Base-by-base conservation (phyloP, 2,329 filamentous ascomycete species). In the Pseudonectria buxi region DNA sequence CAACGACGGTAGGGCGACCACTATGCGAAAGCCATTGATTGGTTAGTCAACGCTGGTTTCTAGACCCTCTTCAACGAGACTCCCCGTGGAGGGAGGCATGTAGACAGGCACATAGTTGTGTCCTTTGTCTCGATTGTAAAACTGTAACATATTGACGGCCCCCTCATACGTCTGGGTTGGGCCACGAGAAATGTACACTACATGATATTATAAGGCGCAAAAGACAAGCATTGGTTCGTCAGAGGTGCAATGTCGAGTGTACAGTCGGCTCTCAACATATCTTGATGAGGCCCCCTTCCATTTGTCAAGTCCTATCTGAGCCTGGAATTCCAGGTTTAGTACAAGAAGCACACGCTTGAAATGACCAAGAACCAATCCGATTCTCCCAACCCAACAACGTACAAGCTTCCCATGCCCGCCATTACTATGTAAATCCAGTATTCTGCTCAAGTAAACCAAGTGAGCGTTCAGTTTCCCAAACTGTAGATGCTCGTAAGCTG, bases 401-500 rank as follows among this genome's bases (percentile, higher is more conserved):
- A 54, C 51, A 54, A 46, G 50, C 46, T 46, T 46, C 11, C 31
- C 29, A 37, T 13, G 33, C 39, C 30, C 37, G 38, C 28, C 31
- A 42, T 44, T 36, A 38, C 34, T 31, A 38, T 41, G 41, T 27
- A 39, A 35, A 46, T 49, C 43, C 49, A 52, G 45, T 39, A 40
- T 26, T 35, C 33, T 31, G 24, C 16, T 30, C 10, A 11, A 33
- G 13, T 26, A 15, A 22, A 28, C 32, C 31, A 7, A 33, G 36
- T 34, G 25, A 22, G 14, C 14, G 31, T 40, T 56, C 42, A 75
- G 86, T 41, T 72, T 78, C 45, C 53, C 29, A 63, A 45, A 33
- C 55, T 58, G 35, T 61, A 55, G 37, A 64, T 83, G 32, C 74
- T 71, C 52, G 81, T 78, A 40, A 89, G 59, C 50, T 86, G 77